Evolutionary conservation across 257 asterid species (phyloP).

Genomic region (Scutellaria galericulata): DNA sequence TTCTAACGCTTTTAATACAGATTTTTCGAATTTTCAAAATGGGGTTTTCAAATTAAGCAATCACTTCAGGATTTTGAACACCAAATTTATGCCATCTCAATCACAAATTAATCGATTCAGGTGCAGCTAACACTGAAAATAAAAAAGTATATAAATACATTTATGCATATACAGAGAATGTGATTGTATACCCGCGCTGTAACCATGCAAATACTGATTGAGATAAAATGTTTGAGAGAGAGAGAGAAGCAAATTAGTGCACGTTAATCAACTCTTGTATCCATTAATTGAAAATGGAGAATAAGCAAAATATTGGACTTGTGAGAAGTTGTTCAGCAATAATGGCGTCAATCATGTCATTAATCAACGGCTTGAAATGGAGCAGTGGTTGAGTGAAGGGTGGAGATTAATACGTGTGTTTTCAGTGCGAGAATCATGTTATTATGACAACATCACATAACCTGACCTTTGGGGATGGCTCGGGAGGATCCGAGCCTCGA

Average conservation of each 20-base stretch:
- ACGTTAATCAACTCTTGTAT: constrained; percentile 11
- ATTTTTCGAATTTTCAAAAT: no score
- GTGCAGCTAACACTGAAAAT: no score
- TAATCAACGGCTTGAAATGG: constrained; percentile 30
- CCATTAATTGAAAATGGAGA: not conserved
- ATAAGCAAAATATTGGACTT: not conserved
- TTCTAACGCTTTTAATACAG: constrained; percentile 1
- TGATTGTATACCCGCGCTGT: not conserved
- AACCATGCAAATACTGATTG: constrained; percentile 9
- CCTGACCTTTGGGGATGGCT: constrained; percentile 40
- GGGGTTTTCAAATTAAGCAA: no score
- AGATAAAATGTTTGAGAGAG: not conserved
- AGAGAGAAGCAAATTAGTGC: not conserved
- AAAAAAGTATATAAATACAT: no score
- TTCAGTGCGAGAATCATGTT: constrained; percentile 19
- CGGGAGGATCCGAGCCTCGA: constrained; percentile 48
- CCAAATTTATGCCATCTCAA: no score
- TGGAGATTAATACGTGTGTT: constrained; percentile 21
- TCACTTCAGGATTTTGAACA: no score
- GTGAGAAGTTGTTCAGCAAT: not conserved
- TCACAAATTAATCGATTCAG: no score
- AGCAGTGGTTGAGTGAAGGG: constrained; percentile 22
- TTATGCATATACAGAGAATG: no score
- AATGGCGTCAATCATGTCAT: constrained; percentile 1
- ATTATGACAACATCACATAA: constrained; percentile 17